Base-by-base conservation (phyloP, 106 monocot genomes). In the Apostasia shenzhenica region DNA sequence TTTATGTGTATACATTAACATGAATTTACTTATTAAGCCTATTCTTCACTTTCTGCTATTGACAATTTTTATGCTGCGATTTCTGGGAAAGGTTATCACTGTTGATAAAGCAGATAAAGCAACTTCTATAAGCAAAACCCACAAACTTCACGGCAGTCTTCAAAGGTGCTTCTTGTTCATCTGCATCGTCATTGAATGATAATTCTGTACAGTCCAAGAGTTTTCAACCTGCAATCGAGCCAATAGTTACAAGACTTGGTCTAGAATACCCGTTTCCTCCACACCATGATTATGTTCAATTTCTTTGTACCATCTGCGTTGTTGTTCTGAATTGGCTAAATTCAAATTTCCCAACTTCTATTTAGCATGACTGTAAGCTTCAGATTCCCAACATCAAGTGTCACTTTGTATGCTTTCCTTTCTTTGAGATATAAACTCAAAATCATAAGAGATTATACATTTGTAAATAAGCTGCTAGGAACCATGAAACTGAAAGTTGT, bases 231-330 rank as follows among this genome's bases (percentile, higher is more conserved):
- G 70, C 8, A 67, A 60, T 63, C 63, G 85, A 99, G 74, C 92
- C 92, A 41, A 87, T 99, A 74, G 89, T 85, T 73, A 68, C 90
- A 55, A 89, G 79, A 46, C 87, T 99, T 74, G 93, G 93, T 51
- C 83, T 99, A 51, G 90, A 99, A 50, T 99, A 85, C 72, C 92
- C 92, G 10, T 99, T 99, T 80, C 99, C 99, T 72, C 87, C 93
- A 41, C 79, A 92, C 80, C 92, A 92, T 12, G 89, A 92, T 92
- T 95, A 91, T 66, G 84, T 67, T 47, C 46, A n/a, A n/a, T n/a
- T n/a, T n/a, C n/a, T n/a, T n/a, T n/a, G n/a, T n/a, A n/a, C n/a
- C n/a, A n/a, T n/a, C n/a, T n/a, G n/a, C n/a, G n/a, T n/a, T n/a
- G n/a, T n/a, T n/a, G n/a, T n/a, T n/a, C n/a, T n/a, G n/a, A n/a